Evolutionary conservation across 2,329 filamentous ascomycete genomes (phyloP), one percentile per base, ranked within the genome.

Genomic region (Neocatenulostroma microsporum): DNA sequence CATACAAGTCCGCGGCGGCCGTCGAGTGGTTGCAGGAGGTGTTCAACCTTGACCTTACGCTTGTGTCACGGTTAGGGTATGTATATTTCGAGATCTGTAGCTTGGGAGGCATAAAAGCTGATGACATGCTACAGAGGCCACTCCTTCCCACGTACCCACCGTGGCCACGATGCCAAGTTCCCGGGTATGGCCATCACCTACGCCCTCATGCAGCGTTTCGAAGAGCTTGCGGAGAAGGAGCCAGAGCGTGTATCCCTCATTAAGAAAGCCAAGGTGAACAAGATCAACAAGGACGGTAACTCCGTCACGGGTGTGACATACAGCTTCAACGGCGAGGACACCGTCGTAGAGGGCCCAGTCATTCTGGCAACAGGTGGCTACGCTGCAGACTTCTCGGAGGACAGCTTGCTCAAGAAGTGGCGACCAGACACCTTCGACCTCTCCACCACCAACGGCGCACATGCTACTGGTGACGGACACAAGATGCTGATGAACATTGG

Each of bases 181-280:
- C 91, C 91, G 46, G 91, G 91, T 62, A 98, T 98, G 91, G 91
- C 91, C 69, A 98, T 98, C 70, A 98, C 91, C 63, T 98, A 98
- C 64, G 91, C 91, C 40, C 76, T 98, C 50, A 98, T 98, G 91
- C 89, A 96, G 53, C 80, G 88, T 56, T 80, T 96, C 51, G 91
- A 98, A 70, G 89, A 96, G 70, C 80, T 98, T 40, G 79, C 86
- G 66, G 88, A 96, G 72, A 74, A 70, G 48, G 89, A 96, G 70
- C 89, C 91, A 39, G 78, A 88, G 55, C 83, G 91, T 47, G 87
- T 96, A 34, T 78, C 89, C 70, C 91, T 98, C 61, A 78, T 96
- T 73, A 96, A 96, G 79, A 98, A 96, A 79, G 91, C 91, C 58
- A 84, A 87, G 57, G 91, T 98, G 47, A 88, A 80, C 41, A 73